Evolutionary conservation across 192 early-diverging fungal genomes (phyloP), one percentile per base, ranked within the genome.

Genomic region (Pilobolus umbonatus): DNA sequence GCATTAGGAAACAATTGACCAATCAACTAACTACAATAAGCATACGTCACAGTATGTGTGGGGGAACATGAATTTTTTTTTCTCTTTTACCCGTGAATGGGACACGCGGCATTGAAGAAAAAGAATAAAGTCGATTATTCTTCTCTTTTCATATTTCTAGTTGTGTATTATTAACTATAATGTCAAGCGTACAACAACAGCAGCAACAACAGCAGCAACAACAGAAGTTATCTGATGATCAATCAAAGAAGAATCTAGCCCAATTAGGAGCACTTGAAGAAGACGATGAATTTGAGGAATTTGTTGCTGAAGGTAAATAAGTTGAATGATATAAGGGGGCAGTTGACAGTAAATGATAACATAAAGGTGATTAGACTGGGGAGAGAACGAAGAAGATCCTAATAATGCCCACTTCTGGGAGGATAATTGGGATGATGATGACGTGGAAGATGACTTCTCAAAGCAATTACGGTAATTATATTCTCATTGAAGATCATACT

Each of bases 201-300:
- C n/a, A n/a, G n/a, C n/a, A n/a, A 42, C 51, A 53, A 35, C 51
- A 53, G 28, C 57, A 59, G 34, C 44, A 59, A 19, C 57, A 59
- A 32, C 45, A 46, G 22, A 31, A 48, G n/a, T 6, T 31, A 24
- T 38, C 15, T 35, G 44, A 53, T 56, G 58, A 60, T 11, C 40
- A 38, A 24, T 12, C 55, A 36, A 55, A 61, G 40, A 61, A 55
- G 32, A 67, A 40, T 8, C 38, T 54, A 22, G 80, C 87, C 29
- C 82, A 84, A 46, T 61, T 88, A 15, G 78, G 81, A 19, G 75
- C 78, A n/a, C 73, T 93, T 38, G 88, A 91, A 64, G 91, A 93
- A 53, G 93, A 95, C 77, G 93, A 95, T 62, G 93, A 95, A 62
- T 95, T 95, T 76, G 91, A 95, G 67, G 93, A 95, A 69, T 95